Conservation (phyloP, 495 filamentous ascomycete species). For the Penicillium ucsense region DNA sequence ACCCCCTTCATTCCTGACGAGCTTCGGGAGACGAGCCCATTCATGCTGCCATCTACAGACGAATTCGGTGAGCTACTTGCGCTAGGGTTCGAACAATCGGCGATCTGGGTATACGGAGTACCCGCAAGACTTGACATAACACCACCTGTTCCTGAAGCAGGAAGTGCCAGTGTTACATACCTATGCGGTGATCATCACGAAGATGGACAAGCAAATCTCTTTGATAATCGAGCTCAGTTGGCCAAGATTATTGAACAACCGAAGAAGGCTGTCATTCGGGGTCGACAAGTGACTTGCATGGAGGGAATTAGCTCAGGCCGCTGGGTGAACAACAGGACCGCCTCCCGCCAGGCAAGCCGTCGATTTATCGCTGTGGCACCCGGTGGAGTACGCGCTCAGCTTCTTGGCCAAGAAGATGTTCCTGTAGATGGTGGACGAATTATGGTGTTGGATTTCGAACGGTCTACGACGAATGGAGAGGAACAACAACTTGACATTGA, state of each 20-base stretch:
- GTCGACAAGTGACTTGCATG: constrained; percentile 32
- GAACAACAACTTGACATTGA: constrained; percentile 55
- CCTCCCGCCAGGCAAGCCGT: constrained; percentile 3
- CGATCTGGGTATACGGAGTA: constrained; percentile 73
- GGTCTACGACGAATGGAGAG: constrained; percentile 45
- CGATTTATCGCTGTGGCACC: constrained; percentile 67
- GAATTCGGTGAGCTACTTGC: constrained; percentile 63
- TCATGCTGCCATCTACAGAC: constrained; percentile 59
- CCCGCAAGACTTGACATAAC: constrained; percentile 60
- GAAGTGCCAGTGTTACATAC: constrained; percentile 1
- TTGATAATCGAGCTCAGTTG: constrained; percentile 23
- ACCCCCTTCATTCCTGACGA: constrained; percentile 43
- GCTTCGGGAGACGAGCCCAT: constrained; percentile 42
- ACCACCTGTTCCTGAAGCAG: constrained; percentile 10
- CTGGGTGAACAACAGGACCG: constrained; percentile 23
- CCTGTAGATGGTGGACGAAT: constrained; percentile 77
- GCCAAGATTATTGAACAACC: constrained; percentile 25
- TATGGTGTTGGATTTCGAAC: constrained; percentile 68
- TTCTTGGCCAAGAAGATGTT: constrained; percentile 62
- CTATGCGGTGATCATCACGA: constrained; percentile 14
- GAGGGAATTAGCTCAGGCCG: constrained; percentile 32
- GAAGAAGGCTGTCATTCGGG: constrained; percentile 24
- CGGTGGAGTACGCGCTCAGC: constrained; percentile 53
- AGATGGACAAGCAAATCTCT: constrained; percentile 3
- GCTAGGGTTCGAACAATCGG: constrained; percentile 61